phyloP scores from a whole-genome alignment of 2,329 filamentous ascomycete species.

The Pyricularia pennisetigena region DNA sequence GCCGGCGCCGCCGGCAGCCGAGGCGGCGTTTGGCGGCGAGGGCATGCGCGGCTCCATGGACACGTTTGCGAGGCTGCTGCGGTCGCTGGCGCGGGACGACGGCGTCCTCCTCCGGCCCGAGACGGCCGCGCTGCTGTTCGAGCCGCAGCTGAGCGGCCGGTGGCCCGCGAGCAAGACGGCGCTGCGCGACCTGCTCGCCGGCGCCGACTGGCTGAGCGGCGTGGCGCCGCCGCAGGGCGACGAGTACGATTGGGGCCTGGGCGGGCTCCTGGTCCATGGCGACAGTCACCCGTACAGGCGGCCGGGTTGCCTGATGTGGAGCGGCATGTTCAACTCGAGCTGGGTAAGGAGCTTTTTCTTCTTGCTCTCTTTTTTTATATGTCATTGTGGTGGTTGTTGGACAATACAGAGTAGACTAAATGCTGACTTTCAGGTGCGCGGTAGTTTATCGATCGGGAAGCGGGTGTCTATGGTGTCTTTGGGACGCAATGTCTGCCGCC shows the following conservation, averaged over 20 bases:
- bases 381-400: too few species aligned
- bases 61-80: constrained; percentile 33
- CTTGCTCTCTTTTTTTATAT: neutral
- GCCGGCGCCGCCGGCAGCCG: constrained; percentile 18
- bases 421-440: neutral
- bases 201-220: constrained; percentile 17
- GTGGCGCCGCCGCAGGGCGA: constrained; percentile 18
- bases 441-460: constrained; percentile 22
- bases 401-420: neutral
- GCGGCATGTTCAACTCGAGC: constrained; percentile 32
- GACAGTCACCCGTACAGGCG: constrained; percentile 24
- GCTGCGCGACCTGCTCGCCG: constrained; percentile 17
- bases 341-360: constrained; percentile 27
- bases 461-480: constrained; percentile 29
- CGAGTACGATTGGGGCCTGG: constrained; percentile 29
- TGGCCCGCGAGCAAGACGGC: constrained; percentile 10
- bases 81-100: constrained; percentile 37
- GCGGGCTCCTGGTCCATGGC: constrained; percentile 29
- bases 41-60: constrained; percentile 23
- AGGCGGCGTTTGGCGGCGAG: constrained; percentile 29
- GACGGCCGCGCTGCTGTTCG: constrained; percentile 34
- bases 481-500: constrained; percentile 30
- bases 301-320: constrained; percentile 30
- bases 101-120: constrained; percentile 31
- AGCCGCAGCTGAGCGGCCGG: constrained; percentile 27